phyloP scores from a whole-genome alignment of 208 protist species.

The Leishmania tropica region DNA sequence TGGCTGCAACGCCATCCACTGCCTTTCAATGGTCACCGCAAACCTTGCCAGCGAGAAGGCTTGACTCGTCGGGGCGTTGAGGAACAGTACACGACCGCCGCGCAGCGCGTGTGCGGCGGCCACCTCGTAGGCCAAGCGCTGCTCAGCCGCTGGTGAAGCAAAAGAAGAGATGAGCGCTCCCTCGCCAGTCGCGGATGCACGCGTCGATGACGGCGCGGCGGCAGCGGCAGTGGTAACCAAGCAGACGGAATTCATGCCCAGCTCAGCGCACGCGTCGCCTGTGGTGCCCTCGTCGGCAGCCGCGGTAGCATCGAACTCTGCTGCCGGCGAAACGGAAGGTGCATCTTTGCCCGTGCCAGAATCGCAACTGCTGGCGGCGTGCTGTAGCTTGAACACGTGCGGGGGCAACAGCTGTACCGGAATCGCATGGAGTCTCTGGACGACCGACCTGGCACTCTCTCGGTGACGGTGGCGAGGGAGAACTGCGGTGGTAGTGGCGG shows the following conservation, averaged over 20 bases:
- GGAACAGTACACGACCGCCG: conserved; percentile 53
- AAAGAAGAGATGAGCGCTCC: neutral
- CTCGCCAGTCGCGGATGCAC: neutral
- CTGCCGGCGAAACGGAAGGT: neutral
- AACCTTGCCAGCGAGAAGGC: conserved; percentile 43
- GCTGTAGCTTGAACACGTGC: conserved; percentile 21
- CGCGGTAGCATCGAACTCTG: neutral
- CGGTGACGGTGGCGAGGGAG: conserved; percentile 15
- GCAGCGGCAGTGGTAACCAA: conserved; percentile 7
- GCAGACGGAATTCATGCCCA: conserved; percentile 21
- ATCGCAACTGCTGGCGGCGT: too few species aligned
- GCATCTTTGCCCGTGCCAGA: neutral
- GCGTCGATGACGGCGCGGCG: neutral
- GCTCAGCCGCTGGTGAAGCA: neutral
- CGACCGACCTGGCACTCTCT: conserved; percentile 47
- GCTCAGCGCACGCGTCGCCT: conserved; percentile 9
- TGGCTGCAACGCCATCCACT: conserved; percentile 19
- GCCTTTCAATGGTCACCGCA: conserved; percentile 43
- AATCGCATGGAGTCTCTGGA: conserved; percentile 54
- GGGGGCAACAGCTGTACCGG: conserved; percentile 50
- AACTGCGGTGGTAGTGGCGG: neutral
- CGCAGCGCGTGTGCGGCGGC: conserved; percentile 49
- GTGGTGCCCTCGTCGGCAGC: neutral
- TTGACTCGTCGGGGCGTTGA: conserved; percentile 41
- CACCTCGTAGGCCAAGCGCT: conserved; percentile 28